A percentile compares a stretch with the other conserved stretches of the same genome.
These are phyloP conservation scores for Lagenaria siceraria DNA, from an alignment of 306 rosid species.

Conservation along the genomic window DNA sequence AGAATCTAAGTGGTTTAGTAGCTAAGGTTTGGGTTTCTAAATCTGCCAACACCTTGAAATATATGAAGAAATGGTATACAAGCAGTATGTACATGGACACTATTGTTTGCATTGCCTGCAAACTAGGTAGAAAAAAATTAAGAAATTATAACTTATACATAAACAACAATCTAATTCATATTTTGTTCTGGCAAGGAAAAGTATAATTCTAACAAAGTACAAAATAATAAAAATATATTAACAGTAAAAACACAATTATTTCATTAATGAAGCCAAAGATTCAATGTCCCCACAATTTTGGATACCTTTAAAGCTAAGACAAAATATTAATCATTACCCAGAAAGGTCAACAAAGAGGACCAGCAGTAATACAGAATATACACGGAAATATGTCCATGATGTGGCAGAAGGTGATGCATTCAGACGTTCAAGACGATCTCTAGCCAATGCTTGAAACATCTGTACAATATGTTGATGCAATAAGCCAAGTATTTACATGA, in stretches of 20 bases:
- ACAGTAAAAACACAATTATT: neutral
- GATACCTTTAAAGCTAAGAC: neutral
- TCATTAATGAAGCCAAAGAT: neutral
- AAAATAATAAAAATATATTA: neutral
- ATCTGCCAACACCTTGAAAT: neutral
- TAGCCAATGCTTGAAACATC: constrained; percentile 99
- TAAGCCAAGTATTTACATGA: constrained; percentile 1
- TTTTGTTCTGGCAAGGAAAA: too few species aligned
- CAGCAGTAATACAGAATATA: constrained; percentile 67
- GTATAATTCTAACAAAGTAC: too few species aligned
- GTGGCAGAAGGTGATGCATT: constrained; percentile 98
- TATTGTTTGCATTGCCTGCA: too few species aligned
- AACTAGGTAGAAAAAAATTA: neutral
- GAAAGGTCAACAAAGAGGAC: constrained; percentile 65
- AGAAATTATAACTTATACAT: neutral
- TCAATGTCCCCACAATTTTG: neutral
- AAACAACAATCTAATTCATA: neutral
- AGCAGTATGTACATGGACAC: neutral
- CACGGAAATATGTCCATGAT: constrained; percentile 82
- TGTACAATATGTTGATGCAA: constrained; percentile 20
- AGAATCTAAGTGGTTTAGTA: too few species aligned
- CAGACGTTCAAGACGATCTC: constrained; percentile 84
- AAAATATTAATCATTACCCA: constrained; percentile 43
- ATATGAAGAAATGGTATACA: neutral
- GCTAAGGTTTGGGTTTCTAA: too few species aligned